These are phyloP conservation scores for Butyriboletus loyo DNA, from an alignment of 768 basidiomycete genomes.

Conservation along the genomic window DNA sequence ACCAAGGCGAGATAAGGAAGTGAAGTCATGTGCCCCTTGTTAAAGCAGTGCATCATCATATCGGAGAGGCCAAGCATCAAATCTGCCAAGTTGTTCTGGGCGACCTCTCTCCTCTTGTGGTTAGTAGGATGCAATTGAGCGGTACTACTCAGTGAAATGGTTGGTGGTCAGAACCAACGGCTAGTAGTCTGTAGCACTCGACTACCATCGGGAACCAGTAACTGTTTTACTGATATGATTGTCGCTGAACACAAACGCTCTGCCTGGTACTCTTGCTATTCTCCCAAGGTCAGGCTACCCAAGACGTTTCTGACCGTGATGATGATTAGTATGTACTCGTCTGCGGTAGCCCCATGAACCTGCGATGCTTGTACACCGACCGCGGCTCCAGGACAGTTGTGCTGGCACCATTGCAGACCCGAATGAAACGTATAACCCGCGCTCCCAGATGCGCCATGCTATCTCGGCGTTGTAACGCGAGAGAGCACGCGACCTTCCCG, in stretches of 20 bases:
- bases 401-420: constrained; percentile 34
- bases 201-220: too few relatives aligned
- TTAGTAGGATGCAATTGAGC: too few relatives aligned
- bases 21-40: constrained; percentile 44
- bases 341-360: constrained; percentile 54
- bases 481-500: constrained; percentile 38
- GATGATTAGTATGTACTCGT: constrained; percentile 34
- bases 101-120: constrained; percentile 46
- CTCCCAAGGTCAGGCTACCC: constrained; percentile 45
- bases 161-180: too few relatives aligned
- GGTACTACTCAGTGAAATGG: too few relatives aligned
- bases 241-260: too few relatives aligned
- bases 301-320: constrained; percentile 40
- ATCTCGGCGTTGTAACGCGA: constrained; percentile 44
- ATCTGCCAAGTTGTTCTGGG: constrained; percentile 41
- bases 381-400: constrained; percentile 28
- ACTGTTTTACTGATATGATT: too few relatives aligned
- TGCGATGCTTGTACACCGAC: constrained; percentile 43
- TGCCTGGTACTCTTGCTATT: too few relatives aligned
- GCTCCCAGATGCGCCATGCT: constrained; percentile 51
- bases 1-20: constrained; percentile 41
- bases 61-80: constrained; percentile 24
- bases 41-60: constrained; percentile 24
- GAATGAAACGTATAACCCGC: constrained; percentile 47
- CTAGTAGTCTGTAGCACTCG: too few relatives aligned